Conservation (phyloP, 192 early-diverging fungal genomes). For the Gryganskiella cystojenkinii region DNA sequence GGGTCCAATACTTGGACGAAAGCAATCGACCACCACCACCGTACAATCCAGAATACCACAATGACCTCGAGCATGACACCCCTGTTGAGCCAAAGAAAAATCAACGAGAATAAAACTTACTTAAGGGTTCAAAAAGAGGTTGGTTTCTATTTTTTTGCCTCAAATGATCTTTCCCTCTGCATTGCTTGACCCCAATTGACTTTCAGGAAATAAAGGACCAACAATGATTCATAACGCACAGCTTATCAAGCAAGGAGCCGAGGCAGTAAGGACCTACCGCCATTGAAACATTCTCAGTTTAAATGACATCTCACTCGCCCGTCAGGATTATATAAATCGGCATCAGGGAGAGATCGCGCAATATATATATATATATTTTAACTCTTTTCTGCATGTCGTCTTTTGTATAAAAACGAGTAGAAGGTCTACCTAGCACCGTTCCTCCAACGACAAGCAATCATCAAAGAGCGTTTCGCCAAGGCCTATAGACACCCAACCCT, state of each 20-base stretch:
- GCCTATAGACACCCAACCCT: constrained; percentile 91
- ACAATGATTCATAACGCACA: constrained; percentile 59
- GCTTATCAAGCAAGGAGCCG: constrained; percentile 89
- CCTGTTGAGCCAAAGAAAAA: too few species aligned
- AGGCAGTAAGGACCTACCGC: constrained; percentile 88
- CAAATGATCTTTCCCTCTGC: too few species aligned
- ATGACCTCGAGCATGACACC: too few species aligned
- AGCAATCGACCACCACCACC: too few species aligned
- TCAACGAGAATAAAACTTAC: too few species aligned
- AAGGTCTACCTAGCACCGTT: constrained; percentile 80
- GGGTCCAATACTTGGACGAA: too few species aligned
- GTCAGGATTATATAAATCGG: not conserved
- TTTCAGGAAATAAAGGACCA: constrained; percentile 18
- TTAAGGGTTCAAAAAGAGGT: too few species aligned
- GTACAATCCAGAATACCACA: too few species aligned
- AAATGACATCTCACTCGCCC: too few species aligned
- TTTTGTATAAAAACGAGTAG: constrained; percentile 50
- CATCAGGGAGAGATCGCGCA: not conserved
- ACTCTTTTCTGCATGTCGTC: not conserved
- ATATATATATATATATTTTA: not conserved
- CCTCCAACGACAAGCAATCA: constrained; percentile 69
- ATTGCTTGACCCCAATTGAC: too few species aligned
- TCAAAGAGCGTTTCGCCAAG: constrained; percentile 95
- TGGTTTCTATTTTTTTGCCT: too few species aligned
- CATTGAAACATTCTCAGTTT: not conserved